Conservation (phyloP, 2,329 filamentous ascomycete species). For the Paracorniculantispora psalliotae region DNA sequence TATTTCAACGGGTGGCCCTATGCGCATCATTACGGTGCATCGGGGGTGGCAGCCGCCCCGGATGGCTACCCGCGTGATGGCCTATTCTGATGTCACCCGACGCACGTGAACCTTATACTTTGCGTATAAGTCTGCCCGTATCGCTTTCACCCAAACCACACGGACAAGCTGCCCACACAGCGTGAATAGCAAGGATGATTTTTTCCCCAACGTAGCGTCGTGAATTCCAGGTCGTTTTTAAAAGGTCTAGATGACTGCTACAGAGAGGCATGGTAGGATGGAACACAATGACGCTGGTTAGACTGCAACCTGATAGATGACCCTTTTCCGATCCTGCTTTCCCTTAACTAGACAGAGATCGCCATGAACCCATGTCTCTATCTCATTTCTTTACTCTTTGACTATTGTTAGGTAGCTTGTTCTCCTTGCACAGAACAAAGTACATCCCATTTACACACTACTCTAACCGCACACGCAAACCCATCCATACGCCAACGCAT, state of each 20-base stretch:
- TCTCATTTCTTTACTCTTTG: not conserved
- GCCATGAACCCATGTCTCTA: not conserved
- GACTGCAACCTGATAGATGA: not conserved
- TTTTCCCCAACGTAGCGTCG: not conserved
- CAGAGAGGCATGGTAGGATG: not conserved
- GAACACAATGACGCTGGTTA: not conserved
- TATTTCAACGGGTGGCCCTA: not conserved
- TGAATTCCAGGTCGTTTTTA: no score
- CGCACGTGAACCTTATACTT: not conserved
- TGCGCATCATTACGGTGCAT: not conserved
- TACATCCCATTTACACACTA: not conserved
- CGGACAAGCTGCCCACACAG: not conserved
- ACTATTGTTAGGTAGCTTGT: no score
- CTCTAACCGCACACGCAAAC: no score
- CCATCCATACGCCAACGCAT: no score
- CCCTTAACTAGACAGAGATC: not conserved
- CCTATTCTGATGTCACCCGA: not conserved
- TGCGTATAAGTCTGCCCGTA: not conserved
- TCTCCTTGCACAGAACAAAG: no score
- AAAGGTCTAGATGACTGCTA: not conserved
- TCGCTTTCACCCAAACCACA: no score
- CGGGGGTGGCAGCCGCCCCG: not conserved
- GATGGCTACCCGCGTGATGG: slow-evolving; percentile 2
- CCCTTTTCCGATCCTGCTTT: not conserved
- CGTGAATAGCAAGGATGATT: no score